Conservation (phyloP, 1,284 basidiomycete species). For the Apiotrichum akiyoshidainum region DNA sequence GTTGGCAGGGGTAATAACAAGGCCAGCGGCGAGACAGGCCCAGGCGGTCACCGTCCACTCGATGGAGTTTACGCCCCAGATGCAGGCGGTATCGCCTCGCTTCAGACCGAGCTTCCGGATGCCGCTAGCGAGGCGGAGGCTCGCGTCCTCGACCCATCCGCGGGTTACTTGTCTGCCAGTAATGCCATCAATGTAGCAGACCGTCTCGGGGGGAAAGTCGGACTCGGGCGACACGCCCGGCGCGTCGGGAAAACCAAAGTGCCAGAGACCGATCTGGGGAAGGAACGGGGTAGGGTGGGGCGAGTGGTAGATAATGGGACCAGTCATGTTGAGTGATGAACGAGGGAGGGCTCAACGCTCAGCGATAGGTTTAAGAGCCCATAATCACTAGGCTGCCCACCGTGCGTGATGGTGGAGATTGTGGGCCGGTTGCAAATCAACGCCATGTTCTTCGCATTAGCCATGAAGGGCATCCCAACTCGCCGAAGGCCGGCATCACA, state of each 20-base stretch:
- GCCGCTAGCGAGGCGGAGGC: constrained; percentile 60
- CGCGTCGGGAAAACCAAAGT: constrained; percentile 7
- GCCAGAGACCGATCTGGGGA: constrained; percentile 11
- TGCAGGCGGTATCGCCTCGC: constrained; percentile 36
- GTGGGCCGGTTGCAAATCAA: too few relatives aligned
- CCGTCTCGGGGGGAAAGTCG: constrained; percentile 23
- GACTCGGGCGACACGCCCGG: constrained; percentile 24
- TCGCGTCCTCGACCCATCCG: constrained; percentile 56
- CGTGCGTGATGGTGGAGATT: too few relatives aligned
- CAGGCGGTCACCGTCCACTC: constrained; percentile 62
- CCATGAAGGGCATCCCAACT: too few relatives aligned
- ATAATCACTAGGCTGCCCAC: too few relatives aligned
- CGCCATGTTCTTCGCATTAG: too few relatives aligned
- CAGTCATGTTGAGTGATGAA: too few relatives aligned
- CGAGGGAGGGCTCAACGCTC: too few relatives aligned
- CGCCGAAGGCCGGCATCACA: too few relatives aligned
- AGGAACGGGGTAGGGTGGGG: constrained; percentile 10
- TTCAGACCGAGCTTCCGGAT: constrained; percentile 46
- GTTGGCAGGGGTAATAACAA: constrained; percentile 42
- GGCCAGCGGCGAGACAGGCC: constrained; percentile 52
- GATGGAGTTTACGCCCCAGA: constrained; percentile 57
- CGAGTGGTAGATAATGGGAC: constrained; percentile 6
- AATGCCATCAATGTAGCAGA: constrained; percentile 61
- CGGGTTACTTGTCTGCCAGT: constrained; percentile 61
- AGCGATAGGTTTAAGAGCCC: too few relatives aligned